These are phyloP conservation scores for Crepidotus sp. DNA, from an alignment of 1,284 basidiomycete genomes.

Conservation along the genomic window DNA sequence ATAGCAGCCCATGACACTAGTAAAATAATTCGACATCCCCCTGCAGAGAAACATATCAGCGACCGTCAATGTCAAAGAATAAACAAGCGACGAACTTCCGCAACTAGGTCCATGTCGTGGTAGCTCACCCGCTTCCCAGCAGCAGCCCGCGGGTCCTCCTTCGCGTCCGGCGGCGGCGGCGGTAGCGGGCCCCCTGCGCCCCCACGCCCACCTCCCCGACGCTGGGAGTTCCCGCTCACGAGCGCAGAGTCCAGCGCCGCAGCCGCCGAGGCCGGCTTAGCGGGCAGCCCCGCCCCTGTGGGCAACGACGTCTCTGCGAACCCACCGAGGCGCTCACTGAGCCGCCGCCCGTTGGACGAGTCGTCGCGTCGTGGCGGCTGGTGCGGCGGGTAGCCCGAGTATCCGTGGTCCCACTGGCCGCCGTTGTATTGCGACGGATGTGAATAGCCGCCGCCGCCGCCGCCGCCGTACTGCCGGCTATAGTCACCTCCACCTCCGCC, in stretches of 20 bases:
- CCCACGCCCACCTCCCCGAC: conserved; percentile 25
- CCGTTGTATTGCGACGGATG: conserved; percentile 34
- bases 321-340: conserved; percentile 72
- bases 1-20: conserved; percentile 29
- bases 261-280: conserved; percentile 48
- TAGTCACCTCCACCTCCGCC: conserved; percentile 36
- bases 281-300: conserved; percentile 58
- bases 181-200: conserved; percentile 44
- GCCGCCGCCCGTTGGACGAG: conserved; percentile 42
- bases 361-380: conserved; percentile 49
- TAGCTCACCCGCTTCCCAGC: conserved; percentile 77
- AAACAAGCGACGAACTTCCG: conserved; percentile 42
- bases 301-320: conserved; percentile 50
- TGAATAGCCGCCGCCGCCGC: conserved; percentile 15
- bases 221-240: conserved; percentile 34
- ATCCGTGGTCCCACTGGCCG: conserved; percentile 46
- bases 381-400: conserved; percentile 24
- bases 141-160: conserved; percentile 79
- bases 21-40: conserved; percentile 76
- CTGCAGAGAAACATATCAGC: conserved; percentile 22
- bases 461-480: conserved; percentile 27
- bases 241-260: conserved; percentile 50
- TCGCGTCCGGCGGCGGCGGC: conserved; percentile 75
- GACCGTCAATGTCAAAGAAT: neutral
- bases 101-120: conserved; percentile 81